phyloP scores from a whole-genome alignment of 2,329 filamentous ascomycete genomes.

The Alternaria sp. region DNA sequence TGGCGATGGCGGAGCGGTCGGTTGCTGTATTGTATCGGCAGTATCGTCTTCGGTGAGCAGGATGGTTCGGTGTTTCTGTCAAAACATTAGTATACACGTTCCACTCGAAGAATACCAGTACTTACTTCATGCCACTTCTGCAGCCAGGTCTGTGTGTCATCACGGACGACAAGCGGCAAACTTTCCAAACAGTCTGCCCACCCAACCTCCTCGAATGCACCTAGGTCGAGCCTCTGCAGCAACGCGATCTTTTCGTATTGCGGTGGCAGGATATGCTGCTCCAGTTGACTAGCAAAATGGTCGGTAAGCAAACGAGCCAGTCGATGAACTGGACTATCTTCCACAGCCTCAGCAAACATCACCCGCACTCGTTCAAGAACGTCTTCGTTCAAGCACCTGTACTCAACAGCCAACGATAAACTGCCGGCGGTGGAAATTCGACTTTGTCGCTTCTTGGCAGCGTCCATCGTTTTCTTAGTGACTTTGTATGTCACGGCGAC shows the following conservation, averaged over 20 bases:
- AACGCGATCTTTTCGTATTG: constrained; percentile 63
- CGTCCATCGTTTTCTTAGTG: constrained; percentile 56
- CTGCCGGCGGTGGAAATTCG: constrained; percentile 42
- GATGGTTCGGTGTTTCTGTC: constrained; percentile 34
- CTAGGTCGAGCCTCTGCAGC: constrained; percentile 59
- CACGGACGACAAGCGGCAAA: constrained; percentile 54
- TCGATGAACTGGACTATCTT: constrained; percentile 53
- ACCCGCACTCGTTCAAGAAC: constrained; percentile 60
- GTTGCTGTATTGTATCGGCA: constrained; percentile 4
- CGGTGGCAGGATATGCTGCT: constrained; percentile 53
- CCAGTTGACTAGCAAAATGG: constrained; percentile 56
- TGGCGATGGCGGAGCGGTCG: constrained; percentile 34
- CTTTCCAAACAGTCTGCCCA: constrained; percentile 61
- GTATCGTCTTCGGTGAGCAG: constrained; percentile 20
- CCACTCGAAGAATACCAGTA: not conserved
- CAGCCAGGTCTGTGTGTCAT: constrained; percentile 59
- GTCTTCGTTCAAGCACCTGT: constrained; percentile 78
- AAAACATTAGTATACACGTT: constrained; percentile 19
- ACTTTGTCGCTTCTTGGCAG: constrained; percentile 30
- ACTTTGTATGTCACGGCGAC: constrained; percentile 83
- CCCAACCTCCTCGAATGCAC: constrained; percentile 58
- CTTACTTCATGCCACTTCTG: constrained; percentile 63
- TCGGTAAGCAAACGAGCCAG: constrained; percentile 60
- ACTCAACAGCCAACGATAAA: constrained; percentile 74
- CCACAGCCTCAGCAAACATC: constrained; percentile 56